Base-by-base conservation (phyloP, 306 rosid genomes). In the Prunus mira region DNA sequence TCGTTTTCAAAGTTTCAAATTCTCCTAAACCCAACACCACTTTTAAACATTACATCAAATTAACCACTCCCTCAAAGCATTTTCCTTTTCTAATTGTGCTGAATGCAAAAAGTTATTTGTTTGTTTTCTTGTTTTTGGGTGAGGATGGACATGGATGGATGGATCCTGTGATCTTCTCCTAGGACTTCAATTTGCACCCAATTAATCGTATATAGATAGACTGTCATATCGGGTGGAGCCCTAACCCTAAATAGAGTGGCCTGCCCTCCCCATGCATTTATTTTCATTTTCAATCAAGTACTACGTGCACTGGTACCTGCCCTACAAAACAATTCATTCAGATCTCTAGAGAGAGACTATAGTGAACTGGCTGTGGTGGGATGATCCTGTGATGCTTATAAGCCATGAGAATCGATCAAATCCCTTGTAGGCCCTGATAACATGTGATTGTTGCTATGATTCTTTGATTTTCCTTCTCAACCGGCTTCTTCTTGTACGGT, bases 371-470 rank as follows among this genome's bases (percentile, higher is more conserved):
- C 47, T n/a, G 18, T 60, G 43, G 18, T 60, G 43, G 55, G 73
- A 28, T 27, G 32, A 17, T 22, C 12, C 22, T 63, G 66, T 54
- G 69, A 54, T 79, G 74, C 30, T 12, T 41, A 14, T 28, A 28
- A 28, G 52, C 32, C 68, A 60, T 52, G 78, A 30, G 43, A 27
- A 63, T 34, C 30, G 45, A 30, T 12, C 52, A 30, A 73, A 79
- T 79, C 79, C 72, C 47, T 43, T 14, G 79, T 79, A 67, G 83
- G 83, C 20, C 60, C 65, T 57, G 9, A 55, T 46, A 70, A 66
- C 77, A 79, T 57, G 69, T 73, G 78, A 25, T 19, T 72, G 73
- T 45, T 22, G 63, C 70, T 77, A 47, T 63, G 70, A 47, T 25
- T 47, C 62, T 57, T 57, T 45, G 11, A 3, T 52, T 25, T 43